phyloP scores from a whole-genome alignment of 2,329 filamentous ascomycete species.

The Diplodia intermedia region DNA sequence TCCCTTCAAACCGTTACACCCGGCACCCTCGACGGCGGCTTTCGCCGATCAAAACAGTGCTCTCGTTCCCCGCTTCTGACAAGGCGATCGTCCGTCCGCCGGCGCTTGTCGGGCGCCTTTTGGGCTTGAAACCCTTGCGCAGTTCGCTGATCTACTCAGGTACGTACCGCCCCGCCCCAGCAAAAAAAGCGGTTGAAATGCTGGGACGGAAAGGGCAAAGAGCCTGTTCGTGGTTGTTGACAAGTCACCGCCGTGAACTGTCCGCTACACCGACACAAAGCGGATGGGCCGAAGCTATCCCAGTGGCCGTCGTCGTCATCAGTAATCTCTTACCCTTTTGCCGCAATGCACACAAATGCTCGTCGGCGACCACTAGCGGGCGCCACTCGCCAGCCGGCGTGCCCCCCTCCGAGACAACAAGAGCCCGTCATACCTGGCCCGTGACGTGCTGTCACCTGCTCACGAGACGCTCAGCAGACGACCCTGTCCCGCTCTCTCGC shows the following conservation, averaged over 20 bases:
- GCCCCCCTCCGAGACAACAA: neutral
- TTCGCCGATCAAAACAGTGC: neutral
- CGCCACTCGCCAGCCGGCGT: constrained; percentile 3
- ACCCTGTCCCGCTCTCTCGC: neutral
- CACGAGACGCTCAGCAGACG: constrained; percentile 15
- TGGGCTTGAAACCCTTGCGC: constrained; percentile 1
- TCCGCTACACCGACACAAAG: neutral
- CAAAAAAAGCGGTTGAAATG: neutral
- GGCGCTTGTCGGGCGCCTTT: constrained; percentile 1
- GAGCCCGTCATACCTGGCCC: neutral
- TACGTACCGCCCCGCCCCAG: constrained; percentile 5
- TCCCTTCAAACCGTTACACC: constrained; percentile 18
- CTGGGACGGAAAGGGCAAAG: neutral
- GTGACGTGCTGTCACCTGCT: constrained; percentile 11
- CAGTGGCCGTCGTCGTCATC: constrained; percentile 6
- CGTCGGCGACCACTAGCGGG: neutral
- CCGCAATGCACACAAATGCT: neutral
- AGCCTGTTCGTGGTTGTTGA: neutral
- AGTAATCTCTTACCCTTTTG: neutral
- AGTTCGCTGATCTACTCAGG: constrained; percentile 24
- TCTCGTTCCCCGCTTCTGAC: neutral
- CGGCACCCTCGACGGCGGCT: constrained; percentile 3
- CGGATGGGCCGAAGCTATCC: neutral
- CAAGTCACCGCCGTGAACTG: constrained; percentile 1
- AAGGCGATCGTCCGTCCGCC: neutral